These are phyloP conservation scores for Cladobotryum mycophilum DNA, from an alignment of 2,329 filamentous ascomycete genomes.

Conservation along the genomic window DNA sequence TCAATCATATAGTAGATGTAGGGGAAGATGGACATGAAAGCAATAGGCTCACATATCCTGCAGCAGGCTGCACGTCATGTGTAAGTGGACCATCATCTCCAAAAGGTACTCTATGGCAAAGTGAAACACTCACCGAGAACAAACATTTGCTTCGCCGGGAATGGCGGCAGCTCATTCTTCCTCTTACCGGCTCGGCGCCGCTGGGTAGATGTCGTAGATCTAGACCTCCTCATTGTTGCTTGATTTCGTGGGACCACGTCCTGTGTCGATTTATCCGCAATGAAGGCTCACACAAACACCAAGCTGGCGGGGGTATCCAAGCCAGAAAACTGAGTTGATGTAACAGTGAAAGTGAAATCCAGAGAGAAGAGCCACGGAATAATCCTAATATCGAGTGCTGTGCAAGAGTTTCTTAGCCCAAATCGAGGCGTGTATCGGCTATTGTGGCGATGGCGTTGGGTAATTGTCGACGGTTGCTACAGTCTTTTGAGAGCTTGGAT, in stretches of 20 bases:
- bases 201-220: conserved; percentile 18
- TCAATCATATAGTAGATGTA: conserved; percentile 98
- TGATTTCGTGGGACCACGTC: background rate
- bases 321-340: too few relatives aligned
- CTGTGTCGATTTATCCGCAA: background rate
- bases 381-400: too few relatives aligned
- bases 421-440: too few relatives aligned
- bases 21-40: conserved; percentile 98
- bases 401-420: too few relatives aligned
- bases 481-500: background rate
- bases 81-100: background rate
- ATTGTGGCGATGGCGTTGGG: too few relatives aligned
- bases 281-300: too few relatives aligned
- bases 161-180: conserved; percentile 24
- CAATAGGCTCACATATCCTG: conserved; percentile 96
- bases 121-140: conserved; percentile 40
- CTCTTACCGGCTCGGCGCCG: conserved; percentile 17
- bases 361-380: too few relatives aligned
- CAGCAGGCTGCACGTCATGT: conserved; percentile 60
- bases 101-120: background rate
- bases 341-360: too few relatives aligned
- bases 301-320: too few relatives aligned
- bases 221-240: conserved; percentile 23
- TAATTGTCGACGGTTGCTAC: too few relatives aligned
- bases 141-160: conserved; percentile 43